phyloP scores from a whole-genome alignment of 441 rosid genomes.

The Corymbia citriodora region DNA sequence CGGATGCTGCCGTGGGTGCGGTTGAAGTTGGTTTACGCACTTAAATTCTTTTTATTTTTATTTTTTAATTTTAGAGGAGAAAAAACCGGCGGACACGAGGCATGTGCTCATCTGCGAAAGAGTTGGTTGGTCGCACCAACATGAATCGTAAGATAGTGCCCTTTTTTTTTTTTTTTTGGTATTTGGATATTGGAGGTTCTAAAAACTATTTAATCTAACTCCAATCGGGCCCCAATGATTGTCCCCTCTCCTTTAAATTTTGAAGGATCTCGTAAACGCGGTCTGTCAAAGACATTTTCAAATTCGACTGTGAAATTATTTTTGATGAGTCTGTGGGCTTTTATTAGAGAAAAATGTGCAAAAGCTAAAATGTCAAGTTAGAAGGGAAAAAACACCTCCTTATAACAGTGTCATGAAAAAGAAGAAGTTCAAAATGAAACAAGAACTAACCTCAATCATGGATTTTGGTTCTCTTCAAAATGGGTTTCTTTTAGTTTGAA shows the following conservation, averaged over 20 bases:
- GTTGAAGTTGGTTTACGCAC: neutral
- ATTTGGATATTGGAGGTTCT: neutral
- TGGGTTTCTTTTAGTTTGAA: neutral
- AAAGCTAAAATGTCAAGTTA: neutral
- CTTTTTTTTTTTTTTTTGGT: neutral
- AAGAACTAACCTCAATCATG: neutral
- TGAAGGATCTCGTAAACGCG: neutral
- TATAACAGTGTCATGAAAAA: neutral
- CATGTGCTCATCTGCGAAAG: neutral
- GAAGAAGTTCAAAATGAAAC: accelerated
- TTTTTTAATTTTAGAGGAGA: neutral
- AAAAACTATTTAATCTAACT: neutral
- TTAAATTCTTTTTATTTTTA: neutral
- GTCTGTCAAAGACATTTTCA: neutral
- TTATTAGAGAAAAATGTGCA: neutral
- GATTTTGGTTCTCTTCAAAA: neutral
- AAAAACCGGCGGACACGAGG: neutral
- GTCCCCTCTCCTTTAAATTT: neutral
- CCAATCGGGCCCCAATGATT: neutral
- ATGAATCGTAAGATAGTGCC: neutral
- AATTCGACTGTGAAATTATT: neutral
- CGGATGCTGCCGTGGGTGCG: neutral
- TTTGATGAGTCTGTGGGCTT: neutral
- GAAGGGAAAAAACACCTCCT: neutral
- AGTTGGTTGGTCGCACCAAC: neutral